Evolutionary conservation across 164 flowering plant species (phyloP).

Genomic region (Houttuynia cordata): DNA sequence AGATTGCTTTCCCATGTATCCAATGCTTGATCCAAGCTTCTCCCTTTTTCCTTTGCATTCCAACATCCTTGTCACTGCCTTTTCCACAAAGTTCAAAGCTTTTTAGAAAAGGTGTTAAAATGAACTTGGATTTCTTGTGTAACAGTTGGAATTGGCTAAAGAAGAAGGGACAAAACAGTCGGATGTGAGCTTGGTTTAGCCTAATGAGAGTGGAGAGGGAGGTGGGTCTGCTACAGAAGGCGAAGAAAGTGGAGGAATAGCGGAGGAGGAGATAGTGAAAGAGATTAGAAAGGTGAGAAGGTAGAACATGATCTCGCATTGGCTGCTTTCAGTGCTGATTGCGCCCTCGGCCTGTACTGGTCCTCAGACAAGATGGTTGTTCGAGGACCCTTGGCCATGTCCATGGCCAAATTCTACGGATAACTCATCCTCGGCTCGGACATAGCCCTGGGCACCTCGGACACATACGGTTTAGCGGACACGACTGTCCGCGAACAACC

Average conservation of each 20-base stretch:
- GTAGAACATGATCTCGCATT: constrained; percentile 60
- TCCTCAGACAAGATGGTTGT: too few species aligned
- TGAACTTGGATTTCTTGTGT: background rate
- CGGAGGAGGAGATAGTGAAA: constrained; percentile 35
- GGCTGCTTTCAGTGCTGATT: constrained; percentile 57
- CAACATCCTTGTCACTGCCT: background rate
- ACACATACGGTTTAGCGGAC: too few species aligned
- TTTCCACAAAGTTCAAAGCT: background rate
- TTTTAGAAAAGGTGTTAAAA: too few species aligned
- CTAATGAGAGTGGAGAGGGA: background rate
- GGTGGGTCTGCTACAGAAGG: background rate
- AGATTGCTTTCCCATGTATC: constrained; percentile 36
- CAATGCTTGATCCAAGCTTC: background rate
- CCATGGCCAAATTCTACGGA: too few species aligned
- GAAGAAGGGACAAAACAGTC: background rate
- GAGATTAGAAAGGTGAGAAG: constrained; percentile 51
- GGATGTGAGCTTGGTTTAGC: background rate
- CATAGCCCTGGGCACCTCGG: too few species aligned
- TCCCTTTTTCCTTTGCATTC: background rate
- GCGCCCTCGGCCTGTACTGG: too few species aligned
- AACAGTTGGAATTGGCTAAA: constrained; percentile 1
- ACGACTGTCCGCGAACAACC: too few species aligned
- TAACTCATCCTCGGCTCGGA: too few species aligned
- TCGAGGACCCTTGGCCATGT: too few species aligned
- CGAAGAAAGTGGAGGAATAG: constrained; percentile 1